These are phyloP conservation scores for Fusarium kyushuense DNA, from an alignment of 2,329 filamentous ascomycete species.

Conservation along the genomic window DNA sequence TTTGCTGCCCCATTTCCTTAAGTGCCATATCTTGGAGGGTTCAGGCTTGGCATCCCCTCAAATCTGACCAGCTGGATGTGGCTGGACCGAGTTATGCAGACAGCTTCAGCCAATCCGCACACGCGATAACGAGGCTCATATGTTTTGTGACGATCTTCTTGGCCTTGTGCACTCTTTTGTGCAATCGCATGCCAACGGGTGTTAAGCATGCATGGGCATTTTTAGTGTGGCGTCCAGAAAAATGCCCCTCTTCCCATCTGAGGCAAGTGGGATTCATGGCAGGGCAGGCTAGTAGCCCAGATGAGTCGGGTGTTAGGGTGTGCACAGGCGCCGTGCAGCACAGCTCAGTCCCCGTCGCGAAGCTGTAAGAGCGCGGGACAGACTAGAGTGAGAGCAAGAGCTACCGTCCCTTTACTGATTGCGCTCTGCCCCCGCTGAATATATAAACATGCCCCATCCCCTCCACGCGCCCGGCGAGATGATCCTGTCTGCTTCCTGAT, in stretches of 20 bases:
- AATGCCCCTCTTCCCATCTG: slow-evolving; percentile 42
- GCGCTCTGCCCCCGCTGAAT: slow-evolving; percentile 66
- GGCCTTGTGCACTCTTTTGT: slow-evolving; percentile 37
- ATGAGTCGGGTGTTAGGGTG: slow-evolving; percentile 47
- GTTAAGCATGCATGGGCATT: slow-evolving; percentile 33
- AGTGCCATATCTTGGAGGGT: slow-evolving; percentile 45
- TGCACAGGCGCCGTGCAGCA: slow-evolving; percentile 26
- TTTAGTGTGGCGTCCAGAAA: slow-evolving; percentile 45
- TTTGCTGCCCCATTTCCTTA: slow-evolving; percentile 51
- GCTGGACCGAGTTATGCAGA: slow-evolving; percentile 44
- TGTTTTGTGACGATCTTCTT: slow-evolving; percentile 19
- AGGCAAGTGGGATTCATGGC: slow-evolving; percentile 38
- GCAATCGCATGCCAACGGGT: slow-evolving; percentile 39
- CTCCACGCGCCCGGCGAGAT: slow-evolving; percentile 65
- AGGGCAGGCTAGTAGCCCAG: background rate
- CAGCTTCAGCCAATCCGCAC: slow-evolving; percentile 4
- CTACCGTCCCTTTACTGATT: slow-evolving; percentile 62
- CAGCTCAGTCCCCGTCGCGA: slow-evolving; percentile 19
- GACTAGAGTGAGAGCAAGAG: slow-evolving; percentile 45
- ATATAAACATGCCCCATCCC: slow-evolving; percentile 70
- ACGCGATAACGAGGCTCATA: slow-evolving; percentile 10
- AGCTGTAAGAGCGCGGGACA: slow-evolving; percentile 39
- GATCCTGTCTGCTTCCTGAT: slow-evolving; percentile 53
- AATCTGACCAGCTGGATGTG: slow-evolving; percentile 41
- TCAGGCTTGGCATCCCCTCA: slow-evolving; percentile 41